These are phyloP conservation scores for Barnettozyma hawaiiensis DNA, from an alignment of 1,139 yeast genomes.

Conservation along the genomic window DNA sequence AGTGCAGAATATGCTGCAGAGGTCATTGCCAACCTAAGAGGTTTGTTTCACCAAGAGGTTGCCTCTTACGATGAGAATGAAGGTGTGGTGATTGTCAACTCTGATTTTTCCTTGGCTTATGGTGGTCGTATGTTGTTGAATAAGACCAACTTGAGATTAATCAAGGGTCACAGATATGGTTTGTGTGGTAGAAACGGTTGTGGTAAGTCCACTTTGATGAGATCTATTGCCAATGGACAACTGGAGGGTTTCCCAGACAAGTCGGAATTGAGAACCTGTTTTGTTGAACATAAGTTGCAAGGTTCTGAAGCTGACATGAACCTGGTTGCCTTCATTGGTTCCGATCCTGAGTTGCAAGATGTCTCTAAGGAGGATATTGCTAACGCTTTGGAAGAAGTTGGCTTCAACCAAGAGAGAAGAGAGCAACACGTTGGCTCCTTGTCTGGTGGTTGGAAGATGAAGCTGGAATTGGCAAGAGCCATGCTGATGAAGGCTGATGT, in stretches of 20 bases:
- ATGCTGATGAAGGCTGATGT: slow-evolving; percentile 98
- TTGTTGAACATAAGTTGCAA: slow-evolving; percentile 94
- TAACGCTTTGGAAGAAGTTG: slow-evolving; percentile 73
- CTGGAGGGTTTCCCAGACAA: slow-evolving; percentile 96
- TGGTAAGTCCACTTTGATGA: slow-evolving; percentile 95
- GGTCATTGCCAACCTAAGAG: slow-evolving; percentile 52
- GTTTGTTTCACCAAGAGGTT: slow-evolving; percentile 60
- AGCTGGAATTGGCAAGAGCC: slow-evolving; percentile 95
- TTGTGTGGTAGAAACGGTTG: slow-evolving; percentile 99
- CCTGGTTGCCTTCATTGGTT: slow-evolving; percentile 81
- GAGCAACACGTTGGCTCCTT: slow-evolving; percentile 87
- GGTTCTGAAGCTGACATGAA: slow-evolving; percentile 93
- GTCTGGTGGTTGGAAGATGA: slow-evolving; percentile 99
- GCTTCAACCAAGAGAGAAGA: slow-evolving; percentile 86
- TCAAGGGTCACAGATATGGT: slow-evolving; percentile 96
- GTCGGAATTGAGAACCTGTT: slow-evolving; percentile 83
- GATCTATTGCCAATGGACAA: slow-evolving; percentile 95
- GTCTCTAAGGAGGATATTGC: slow-evolving; percentile 68
- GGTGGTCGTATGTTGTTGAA: slow-evolving; percentile 96
- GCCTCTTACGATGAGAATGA: slow-evolving; percentile 53
- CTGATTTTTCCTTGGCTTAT: slow-evolving; percentile 92
- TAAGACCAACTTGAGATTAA: slow-evolving; percentile 79
- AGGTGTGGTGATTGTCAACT: slow-evolving; percentile 85
- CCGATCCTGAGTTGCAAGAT: slow-evolving; percentile 71
- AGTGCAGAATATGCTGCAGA: slow-evolving; percentile 39